Evolutionary conservation across 805 yeast species (phyloP), one percentile per base, ranked within the genome.

Genomic region (Schwanniomyces pseudopolymorphus): DNA sequence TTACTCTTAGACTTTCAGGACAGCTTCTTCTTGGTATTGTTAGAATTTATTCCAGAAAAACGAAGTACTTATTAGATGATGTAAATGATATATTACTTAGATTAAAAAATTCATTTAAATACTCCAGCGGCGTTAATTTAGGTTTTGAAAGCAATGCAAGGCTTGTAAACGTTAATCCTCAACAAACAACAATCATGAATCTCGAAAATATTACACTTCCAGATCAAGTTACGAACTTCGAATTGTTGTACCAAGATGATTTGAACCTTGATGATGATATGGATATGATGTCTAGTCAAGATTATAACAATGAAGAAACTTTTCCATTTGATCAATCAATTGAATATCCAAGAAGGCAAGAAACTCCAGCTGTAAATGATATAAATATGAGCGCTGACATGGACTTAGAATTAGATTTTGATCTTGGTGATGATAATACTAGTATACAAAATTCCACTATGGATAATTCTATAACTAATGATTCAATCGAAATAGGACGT

Each of bases 1-100:
- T 90, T 46, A 88, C 96, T 0, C 72, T 90, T 43, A 74, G 96
- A 46, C 73, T 89, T 21, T 86, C 96, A 0, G 96, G 96, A 3
- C 96, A 90, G 60, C 72, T 91, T 44, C 71, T 91, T 33, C 81
- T 87, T 45, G 97, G 97, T 42, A 89, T 91, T 3, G 95, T 89
- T 28, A 75, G 89, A 47, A 91, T 91, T 19, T 91, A 89, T 64
- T 84, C 94, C 10, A 74, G 92, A 49, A 88, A 91, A 64, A 89
- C 96, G 22, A 85, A 85, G 55, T 87, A 87, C 53, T 69, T 91
- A 20, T 70, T 87, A 42, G 95, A 89, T 46, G 97, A 91, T 60
- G 92, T 89, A 35, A 78, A 83, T 41, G 95, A 87, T 54, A 85
- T 89, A 3, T 64, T 89, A 48, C 66, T 81, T 52, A 85, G 83